phyloP scores from a whole-genome alignment of 768 basidiomycete genomes.

The Kwoniella newhampshirensis region DNA sequence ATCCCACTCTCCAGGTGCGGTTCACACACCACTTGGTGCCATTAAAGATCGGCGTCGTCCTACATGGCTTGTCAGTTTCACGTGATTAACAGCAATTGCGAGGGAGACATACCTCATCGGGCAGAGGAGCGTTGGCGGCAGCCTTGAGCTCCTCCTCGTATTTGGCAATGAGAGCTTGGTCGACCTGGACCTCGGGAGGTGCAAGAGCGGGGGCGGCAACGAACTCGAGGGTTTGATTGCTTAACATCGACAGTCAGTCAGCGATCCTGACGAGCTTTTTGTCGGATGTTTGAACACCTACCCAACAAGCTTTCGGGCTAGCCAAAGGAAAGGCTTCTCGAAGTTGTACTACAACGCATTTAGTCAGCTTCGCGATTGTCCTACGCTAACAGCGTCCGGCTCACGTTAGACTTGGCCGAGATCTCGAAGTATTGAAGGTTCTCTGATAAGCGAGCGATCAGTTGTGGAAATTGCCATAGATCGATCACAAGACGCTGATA shows the following conservation, averaged over 20 bases:
- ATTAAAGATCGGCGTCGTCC: conserved; percentile 52
- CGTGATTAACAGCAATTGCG: not conserved
- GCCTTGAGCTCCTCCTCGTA: conserved; percentile 77
- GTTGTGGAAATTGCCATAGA: too few species aligned
- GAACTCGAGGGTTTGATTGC: conserved; percentile 85
- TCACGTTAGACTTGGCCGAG: conserved; percentile 90
- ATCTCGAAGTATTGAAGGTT: conserved; percentile 99
- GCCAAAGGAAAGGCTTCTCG: conserved; percentile 99
- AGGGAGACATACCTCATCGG: conserved; percentile 70
- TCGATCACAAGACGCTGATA: too few species aligned
- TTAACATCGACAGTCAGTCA: conserved; percentile 46
- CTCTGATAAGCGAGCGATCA: conserved; percentile 55
- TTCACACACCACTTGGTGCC: not conserved
- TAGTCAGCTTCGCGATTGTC: not conserved
- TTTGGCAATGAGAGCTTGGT: conserved; percentile 70
- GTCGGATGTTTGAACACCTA: conserved; percentile 57
- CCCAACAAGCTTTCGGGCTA: conserved; percentile 97
- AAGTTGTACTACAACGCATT: conserved; percentile 73
- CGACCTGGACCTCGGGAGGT: conserved; percentile 87
- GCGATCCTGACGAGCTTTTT: not conserved
- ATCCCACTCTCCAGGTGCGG: not conserved
- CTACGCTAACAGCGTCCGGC: conserved; percentile 1
- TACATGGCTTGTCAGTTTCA: conserved; percentile 8
- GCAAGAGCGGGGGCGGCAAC: conserved; percentile 94
- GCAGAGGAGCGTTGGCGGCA: conserved; percentile 90